Evolutionary conservation across 2,329 filamentous ascomycete species (phyloP), one percentile per base, ranked within the genome.

Genomic region (Fusarium tjaetaba): DNA sequence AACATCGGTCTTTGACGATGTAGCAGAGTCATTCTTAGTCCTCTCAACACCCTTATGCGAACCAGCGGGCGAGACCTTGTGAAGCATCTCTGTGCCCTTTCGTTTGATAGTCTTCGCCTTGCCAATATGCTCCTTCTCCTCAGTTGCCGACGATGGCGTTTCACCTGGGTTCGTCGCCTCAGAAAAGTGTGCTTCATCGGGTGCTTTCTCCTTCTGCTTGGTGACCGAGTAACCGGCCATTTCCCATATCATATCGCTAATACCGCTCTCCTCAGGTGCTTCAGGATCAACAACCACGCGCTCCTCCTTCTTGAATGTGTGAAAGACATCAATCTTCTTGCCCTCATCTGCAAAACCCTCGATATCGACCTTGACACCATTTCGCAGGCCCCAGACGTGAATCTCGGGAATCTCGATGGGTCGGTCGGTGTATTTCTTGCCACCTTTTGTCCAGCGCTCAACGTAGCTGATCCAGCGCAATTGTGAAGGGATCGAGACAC

Each of bases 401-500:
- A 99, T 87, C 81, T 98, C 96, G 16, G 95, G 81, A 45, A 98
- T 90, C 82, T 98, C 95, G 3, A 98, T 88, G 53, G 92, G 89
- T 24, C 93, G 86, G 78, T 98, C 96, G 13, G 94, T 85, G 78
- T 98, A 99, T 61, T 88, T 87, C 82, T 97, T 97, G 24, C 88
- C 90, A 34, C 89, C 84, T 61, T 90, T 83, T 5, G 93, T 89
- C 96, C 96, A 98, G 18, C 93, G 89, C 78, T 97, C 93, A 15
- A 98, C 94, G 79, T 99, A 99, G 36, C 88, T 87, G 24, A 99
- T 87, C 89, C 94, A 98, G 15, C 96, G 88, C 68, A 97, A 82
- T 82, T 99, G 96, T 74, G 94, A 97, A 1, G 95, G 95, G 52
- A 99, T 99, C 39, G 93, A 96, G 30, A 99, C 92, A 8, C 96